Evolutionary conservation across 345 rosid species (phyloP).

Genomic region (Mallotus nudiflorus): DNA sequence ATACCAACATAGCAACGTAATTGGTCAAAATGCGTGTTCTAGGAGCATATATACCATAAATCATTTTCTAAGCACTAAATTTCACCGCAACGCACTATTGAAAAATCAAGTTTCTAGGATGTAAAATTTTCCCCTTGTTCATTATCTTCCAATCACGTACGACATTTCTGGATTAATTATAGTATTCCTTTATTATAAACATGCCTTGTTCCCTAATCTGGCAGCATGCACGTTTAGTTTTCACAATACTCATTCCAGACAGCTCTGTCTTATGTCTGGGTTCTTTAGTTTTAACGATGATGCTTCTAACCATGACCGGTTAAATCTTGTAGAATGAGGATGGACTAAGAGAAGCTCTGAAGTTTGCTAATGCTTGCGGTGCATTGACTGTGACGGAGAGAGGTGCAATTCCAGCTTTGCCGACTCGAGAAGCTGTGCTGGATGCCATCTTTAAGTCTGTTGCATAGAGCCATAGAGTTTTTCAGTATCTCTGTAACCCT

Average conservation of each 20-base stretch:
- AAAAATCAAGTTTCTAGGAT: too few relatives aligned
- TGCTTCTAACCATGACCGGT: conserved; percentile 1
- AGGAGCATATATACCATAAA: too few relatives aligned
- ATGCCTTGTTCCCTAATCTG: too few relatives aligned
- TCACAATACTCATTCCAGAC: not conserved
- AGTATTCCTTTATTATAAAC: too few relatives aligned
- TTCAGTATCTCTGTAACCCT: not conserved
- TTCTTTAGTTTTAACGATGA: not conserved
- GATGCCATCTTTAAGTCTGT: conserved; percentile 47
- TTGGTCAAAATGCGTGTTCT: too few relatives aligned
- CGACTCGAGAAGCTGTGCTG: conserved; percentile 70
- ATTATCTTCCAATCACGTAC: not conserved
- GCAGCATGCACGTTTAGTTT: not conserved
- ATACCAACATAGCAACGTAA: too few relatives aligned
- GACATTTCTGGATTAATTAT: not conserved
- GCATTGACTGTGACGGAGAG: conserved; percentile 87
- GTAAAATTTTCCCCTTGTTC: not conserved
- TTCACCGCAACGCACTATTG: too few relatives aligned
- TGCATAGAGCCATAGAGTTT: conserved; percentile 28
- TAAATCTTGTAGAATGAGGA: conserved; percentile 57
- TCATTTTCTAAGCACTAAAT: too few relatives aligned
- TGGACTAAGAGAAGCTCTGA: conserved; percentile 64
- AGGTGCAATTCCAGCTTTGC: conserved; percentile 94
- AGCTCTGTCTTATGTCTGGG: too few relatives aligned
- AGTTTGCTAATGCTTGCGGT: conserved; percentile 90